Evolutionary conservation across 768 basidiomycete genomes (phyloP).

Genomic region (Leccinum obscurum): DNA sequence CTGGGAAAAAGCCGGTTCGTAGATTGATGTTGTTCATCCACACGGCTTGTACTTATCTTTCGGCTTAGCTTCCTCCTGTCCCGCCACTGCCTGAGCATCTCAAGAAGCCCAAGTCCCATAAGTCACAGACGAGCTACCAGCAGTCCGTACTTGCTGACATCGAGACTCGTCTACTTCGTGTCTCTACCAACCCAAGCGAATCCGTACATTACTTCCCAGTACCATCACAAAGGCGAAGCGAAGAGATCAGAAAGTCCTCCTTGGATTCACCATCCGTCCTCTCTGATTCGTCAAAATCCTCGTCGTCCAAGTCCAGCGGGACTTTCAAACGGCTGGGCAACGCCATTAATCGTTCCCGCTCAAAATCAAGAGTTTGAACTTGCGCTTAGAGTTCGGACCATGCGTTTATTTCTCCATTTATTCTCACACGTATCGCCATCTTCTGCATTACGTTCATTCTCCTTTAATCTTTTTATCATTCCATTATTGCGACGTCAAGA

Average conservation of each 20-base stretch:
- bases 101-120: conserved; percentile 12
- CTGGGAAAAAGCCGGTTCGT: conserved; percentile 26
- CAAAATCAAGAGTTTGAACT: conserved; percentile 21
- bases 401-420: background rate
- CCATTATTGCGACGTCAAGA: conserved; percentile 18
- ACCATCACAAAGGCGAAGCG: conserved; percentile 33
- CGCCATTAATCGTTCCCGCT: conserved; percentile 23
- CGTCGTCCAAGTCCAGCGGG: conserved; percentile 23
- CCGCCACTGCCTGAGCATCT: conserved; percentile 31
- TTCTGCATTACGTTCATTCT: conserved; percentile 11
- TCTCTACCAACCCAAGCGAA: conserved; percentile 26
- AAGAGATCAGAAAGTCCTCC: conserved; percentile 27
- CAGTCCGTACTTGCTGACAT: conserved; percentile 33
- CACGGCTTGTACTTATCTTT: conserved; percentile 3
- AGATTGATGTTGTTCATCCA: background rate
- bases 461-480: conserved; percentile 15
- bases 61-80: conserved; percentile 24
- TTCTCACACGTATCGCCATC: conserved; percentile 9
- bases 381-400: background rate
- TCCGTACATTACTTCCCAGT: conserved; percentile 38
- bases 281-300: conserved; percentile 21
- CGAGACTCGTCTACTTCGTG: conserved; percentile 31
- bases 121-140: conserved; percentile 29
- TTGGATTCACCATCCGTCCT: conserved; percentile 32
- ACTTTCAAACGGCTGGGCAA: conserved; percentile 22